A percentile compares a stretch with the other conserved stretches of the same genome.
Conservation (phyloP, 2,329 filamentous ascomycete species). For the Leptographium lundbergii region DNA sequence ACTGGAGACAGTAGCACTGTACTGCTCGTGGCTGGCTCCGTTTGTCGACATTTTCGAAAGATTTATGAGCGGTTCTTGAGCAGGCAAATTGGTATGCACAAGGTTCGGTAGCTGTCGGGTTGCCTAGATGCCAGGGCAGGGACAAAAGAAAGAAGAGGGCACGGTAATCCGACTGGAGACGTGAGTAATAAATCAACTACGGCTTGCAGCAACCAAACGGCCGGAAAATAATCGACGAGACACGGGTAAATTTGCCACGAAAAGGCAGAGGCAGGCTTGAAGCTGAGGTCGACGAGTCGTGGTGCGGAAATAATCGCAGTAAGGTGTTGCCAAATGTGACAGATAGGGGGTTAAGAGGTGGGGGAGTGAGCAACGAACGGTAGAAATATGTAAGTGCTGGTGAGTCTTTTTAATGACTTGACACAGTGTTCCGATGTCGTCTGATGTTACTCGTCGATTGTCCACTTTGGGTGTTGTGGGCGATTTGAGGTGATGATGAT, state of each 20-base stretch:
- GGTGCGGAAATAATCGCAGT: background rate
- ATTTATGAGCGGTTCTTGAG: background rate
- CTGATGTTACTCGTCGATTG: background rate
- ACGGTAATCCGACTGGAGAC: background rate
- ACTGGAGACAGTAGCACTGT: conserved; percentile 18
- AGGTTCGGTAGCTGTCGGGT: background rate
- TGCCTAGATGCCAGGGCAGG: background rate
- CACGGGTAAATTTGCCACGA: background rate
- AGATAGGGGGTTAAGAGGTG: background rate
- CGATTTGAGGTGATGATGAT: background rate
- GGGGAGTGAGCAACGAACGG: background rate
- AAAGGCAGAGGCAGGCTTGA: background rate
- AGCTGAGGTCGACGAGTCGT: background rate
- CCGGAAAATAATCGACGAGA: background rate
- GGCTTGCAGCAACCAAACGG: background rate
- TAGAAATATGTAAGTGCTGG: background rate
- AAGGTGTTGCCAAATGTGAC: background rate
- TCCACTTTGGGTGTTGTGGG: background rate
- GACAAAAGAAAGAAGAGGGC: background rate
- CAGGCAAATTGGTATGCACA: background rate
- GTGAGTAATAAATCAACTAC: background rate
- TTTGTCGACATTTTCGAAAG: conserved; percentile 39
- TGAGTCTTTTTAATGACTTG: background rate
- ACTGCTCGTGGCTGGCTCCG: conserved; percentile 32
- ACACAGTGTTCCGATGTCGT: background rate